Conservation (phyloP, 768 basidiomycete species). For the Tremella mesenterica region DNA sequence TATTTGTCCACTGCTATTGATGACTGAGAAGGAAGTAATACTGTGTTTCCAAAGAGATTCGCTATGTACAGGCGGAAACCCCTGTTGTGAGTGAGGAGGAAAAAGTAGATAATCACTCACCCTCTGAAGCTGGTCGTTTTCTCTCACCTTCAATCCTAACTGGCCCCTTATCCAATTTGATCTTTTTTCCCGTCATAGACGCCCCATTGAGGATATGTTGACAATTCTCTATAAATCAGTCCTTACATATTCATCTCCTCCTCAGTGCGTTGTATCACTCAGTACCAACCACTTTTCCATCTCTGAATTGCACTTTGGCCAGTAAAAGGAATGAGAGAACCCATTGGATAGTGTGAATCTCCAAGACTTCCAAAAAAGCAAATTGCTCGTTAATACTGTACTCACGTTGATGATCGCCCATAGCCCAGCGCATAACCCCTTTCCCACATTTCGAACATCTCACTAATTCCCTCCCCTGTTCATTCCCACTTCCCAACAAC, state of each 20-base stretch:
- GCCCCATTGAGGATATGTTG: conserved; percentile 29
- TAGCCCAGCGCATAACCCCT: conserved; percentile 65
- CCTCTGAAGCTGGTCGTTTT: conserved; percentile 23
- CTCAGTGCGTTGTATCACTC: no score
- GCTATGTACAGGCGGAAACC: neutral
- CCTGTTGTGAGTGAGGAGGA: neutral
- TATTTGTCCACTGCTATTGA: neutral
- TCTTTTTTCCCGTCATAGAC: conserved; percentile 22
- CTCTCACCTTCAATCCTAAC: conserved; percentile 54
- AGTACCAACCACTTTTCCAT: neutral
- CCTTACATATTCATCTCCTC: neutral
- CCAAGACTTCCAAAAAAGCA: neutral
- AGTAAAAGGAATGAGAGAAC: no score
- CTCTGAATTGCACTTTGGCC: neutral
- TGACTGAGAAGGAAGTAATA: no score
- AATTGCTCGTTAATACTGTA: no score
- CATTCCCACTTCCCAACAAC: conserved; percentile 17
- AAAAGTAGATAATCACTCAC: conserved; percentile 22
- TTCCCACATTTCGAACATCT: conserved; percentile 75
- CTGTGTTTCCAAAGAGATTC: neutral
- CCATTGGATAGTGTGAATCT: neutral
- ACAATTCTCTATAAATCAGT: conserved; percentile 21
- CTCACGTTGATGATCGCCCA: conserved; percentile 67
- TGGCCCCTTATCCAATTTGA: conserved; percentile 52
- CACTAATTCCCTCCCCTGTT: conserved; percentile 48